phyloP scores from a whole-genome alignment of 441 rosid genomes.

The Biscutella laevigata region DNA sequence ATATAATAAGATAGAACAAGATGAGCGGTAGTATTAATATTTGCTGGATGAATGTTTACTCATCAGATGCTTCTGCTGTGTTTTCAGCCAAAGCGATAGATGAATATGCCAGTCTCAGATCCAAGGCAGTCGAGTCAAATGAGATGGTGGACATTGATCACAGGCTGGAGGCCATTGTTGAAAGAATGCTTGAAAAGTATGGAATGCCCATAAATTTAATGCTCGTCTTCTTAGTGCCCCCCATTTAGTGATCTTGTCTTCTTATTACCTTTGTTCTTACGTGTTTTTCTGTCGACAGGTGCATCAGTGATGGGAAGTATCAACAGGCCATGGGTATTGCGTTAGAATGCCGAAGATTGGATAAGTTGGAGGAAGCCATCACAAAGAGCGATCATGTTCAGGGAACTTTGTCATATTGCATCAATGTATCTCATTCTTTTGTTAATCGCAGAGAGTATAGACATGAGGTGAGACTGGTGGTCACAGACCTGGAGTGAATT shows the following conservation, averaged over 20 bases:
- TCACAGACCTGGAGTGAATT: background rate
- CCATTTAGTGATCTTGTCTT: too few relatives aligned
- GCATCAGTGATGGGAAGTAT: conserved; percentile 82
- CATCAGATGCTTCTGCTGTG: conserved; percentile 4
- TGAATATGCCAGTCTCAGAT: conserved; percentile 84
- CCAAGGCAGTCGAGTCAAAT: conserved; percentile 57
- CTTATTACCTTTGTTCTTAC: conserved; percentile 21
- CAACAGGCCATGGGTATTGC: conserved; percentile 99
- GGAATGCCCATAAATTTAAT: conserved; percentile 4
- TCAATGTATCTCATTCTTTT: conserved; percentile 73
- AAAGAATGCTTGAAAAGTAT: conserved; percentile 96
- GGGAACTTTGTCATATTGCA: conserved; percentile 75
- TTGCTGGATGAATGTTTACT: background rate
- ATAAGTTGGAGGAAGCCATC: conserved; percentile 94
- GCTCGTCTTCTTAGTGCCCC: background rate
- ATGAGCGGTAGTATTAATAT: background rate
- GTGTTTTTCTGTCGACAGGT: conserved; percentile 36
- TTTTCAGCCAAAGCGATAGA: conserved; percentile 87
- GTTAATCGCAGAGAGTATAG: conserved; percentile 87
- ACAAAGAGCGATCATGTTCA: conserved; percentile 77
- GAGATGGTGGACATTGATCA: conserved; percentile 62
- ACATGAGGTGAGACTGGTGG: conserved; percentile 49
- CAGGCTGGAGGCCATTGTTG: conserved; percentile 88
- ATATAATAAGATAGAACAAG: background rate
- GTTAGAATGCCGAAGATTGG: conserved; percentile 87